A percentile compares a stretch with the other conserved stretches of the same genome.
Conservation (phyloP, 768 basidiomycete genomes). For the Pleurotus sapidus region DNA sequence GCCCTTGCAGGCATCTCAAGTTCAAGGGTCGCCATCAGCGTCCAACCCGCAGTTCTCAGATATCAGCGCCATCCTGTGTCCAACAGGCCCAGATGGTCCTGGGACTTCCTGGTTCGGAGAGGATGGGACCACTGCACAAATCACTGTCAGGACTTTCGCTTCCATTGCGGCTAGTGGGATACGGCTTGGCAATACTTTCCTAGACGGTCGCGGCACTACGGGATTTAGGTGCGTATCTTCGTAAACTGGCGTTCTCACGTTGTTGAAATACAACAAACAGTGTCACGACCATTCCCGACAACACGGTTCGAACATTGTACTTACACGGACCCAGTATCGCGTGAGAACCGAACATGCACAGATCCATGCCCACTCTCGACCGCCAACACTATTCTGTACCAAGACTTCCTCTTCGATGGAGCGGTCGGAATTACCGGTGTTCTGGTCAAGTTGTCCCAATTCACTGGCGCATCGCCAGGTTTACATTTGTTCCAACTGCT, state of each 20-base stretch:
- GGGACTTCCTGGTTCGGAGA: constrained; percentile 84
- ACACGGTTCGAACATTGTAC: constrained; percentile 72
- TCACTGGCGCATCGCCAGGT: constrained; percentile 74
- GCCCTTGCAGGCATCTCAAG: constrained; percentile 57
- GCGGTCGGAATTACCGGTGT: constrained; percentile 79
- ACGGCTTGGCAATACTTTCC: constrained; percentile 90
- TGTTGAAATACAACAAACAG: constrained; percentile 33
- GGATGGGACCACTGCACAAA: constrained; percentile 65
- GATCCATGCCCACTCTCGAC: constrained; percentile 77
- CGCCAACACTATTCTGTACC: constrained; percentile 75
- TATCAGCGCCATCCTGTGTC: constrained; percentile 78
- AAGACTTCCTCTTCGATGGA: constrained; percentile 85
- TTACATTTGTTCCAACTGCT: constrained; percentile 91
- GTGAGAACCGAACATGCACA: constrained; percentile 75
- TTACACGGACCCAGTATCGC: constrained; percentile 75
- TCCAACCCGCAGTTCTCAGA: constrained; percentile 56
- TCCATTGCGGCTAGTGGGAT: constrained; percentile 76
- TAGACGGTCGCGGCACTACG: constrained; percentile 77
- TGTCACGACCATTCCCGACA: constrained; percentile 86
- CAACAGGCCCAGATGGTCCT: constrained; percentile 74
- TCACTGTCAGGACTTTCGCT: constrained; percentile 76
- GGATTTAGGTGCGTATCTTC: constrained; percentile 67
- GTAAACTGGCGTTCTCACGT: not conserved
- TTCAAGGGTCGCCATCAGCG: constrained; percentile 61
- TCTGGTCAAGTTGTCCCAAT: constrained; percentile 76